A percentile compares a stretch with the other conserved stretches of the same genome.
These are phyloP conservation scores for Aspergillus chevalieri DNA, from an alignment of 2,329 filamentous ascomycete genomes.

Conservation along the genomic window DNA sequence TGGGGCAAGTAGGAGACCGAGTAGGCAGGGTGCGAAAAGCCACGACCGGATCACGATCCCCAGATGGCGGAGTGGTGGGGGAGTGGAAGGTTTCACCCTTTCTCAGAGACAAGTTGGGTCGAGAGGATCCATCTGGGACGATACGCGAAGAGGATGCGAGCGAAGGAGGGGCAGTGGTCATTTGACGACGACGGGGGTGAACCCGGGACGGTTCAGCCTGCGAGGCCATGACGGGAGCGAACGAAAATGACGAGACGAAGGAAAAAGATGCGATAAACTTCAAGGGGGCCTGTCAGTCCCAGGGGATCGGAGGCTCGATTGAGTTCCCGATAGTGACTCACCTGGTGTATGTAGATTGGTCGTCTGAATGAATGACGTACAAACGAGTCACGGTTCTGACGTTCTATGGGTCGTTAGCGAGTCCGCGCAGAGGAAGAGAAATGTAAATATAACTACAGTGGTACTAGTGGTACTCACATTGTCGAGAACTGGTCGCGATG, in stretches of 20 bases:
- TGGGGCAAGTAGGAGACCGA: conserved; percentile 57
- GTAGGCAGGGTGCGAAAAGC: conserved; percentile 48
- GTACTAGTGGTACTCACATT: not conserved
- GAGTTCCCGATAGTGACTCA: conserved; percentile 1
- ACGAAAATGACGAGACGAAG: conserved; percentile 2
- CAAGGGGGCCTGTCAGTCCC: too few species aligned
- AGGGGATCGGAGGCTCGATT: conserved; percentile 9
- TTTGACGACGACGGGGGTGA: conserved; percentile 32
- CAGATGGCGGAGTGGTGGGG: conserved; percentile 33
- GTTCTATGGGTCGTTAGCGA: not conserved
- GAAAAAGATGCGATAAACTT: not conserved
- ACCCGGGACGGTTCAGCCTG: conserved; percentile 19
- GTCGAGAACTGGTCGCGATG: not conserved
- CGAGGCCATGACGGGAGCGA: conserved; percentile 8
- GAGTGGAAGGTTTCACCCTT: conserved; percentile 64
- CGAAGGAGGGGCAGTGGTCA: conserved; percentile 24
- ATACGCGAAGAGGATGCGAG: conserved; percentile 17
- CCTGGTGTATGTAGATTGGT: conserved; percentile 6
- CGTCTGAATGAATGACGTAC: conserved; percentile 4
- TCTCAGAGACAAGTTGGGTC: conserved; percentile 51
- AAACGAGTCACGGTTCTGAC: conserved; percentile 1
- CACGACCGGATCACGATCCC: conserved; percentile 37
- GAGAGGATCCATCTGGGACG: conserved; percentile 12
- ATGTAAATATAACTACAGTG: not conserved
- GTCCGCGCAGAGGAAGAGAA: not conserved